Evolutionary conservation across 1,139 yeast genomes (phyloP), one percentile per base, ranked within the genome.

Genomic region (Kluyveromyces marxianus): DNA sequence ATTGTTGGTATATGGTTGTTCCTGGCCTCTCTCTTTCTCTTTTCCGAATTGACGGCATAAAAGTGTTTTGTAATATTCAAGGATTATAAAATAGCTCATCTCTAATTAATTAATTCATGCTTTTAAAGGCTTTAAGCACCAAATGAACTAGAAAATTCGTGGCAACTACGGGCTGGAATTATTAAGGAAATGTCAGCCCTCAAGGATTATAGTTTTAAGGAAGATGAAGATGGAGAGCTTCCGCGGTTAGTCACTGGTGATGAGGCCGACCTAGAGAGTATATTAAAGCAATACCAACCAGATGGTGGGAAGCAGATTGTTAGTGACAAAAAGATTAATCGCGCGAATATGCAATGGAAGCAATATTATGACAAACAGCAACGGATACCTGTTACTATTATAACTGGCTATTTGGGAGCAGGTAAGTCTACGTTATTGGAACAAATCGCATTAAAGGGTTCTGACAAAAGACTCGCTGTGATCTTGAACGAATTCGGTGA

Each of bases 361-460:
- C 51, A 46, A 45, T 39, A 47, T 44, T 45, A 42, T 49, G 4
- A 45, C 50, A 24, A 40, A 47, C 35, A 34, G 33, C 28, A 44
- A 44, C 39, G 49, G 54, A 92, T 90, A 7, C 99, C 99, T 2
- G 80, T 92, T 14, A 88, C 97, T 0, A 87, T 92, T 26, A 81
- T 94, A 34, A 92, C 97, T 0, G 99, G 98, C 1, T 92, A 90
- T 60, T 67, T 92, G 37, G 99, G 99, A 1, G 84, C 96, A 10
- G 99, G 99, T 2, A 92, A 92, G 60, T 83, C 95, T 0, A 90
- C 97, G 0, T 67, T 94, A 46, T 69, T 92, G 32, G 87, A 87
- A 49, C 72, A 75, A 49, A 79, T 92, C 25, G 89, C 95, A 0
- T 69, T 75, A 48, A 77, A 75, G 42, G 82, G 92, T 29, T 52